Evolutionary conservation across 306 rosid species (phyloP).

Genomic region (Begonia masoniana): DNA sequence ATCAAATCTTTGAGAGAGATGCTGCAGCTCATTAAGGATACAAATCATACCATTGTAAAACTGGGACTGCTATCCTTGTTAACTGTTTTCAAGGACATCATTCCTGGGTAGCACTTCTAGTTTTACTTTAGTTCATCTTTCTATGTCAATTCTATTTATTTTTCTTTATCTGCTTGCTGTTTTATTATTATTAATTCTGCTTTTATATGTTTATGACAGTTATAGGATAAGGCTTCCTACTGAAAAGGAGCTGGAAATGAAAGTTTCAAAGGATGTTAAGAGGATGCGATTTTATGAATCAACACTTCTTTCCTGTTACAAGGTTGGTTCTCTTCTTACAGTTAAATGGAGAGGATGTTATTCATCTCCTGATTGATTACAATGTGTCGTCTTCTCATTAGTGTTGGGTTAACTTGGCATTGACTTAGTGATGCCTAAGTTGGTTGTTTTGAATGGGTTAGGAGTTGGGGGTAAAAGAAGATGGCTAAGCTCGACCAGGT

Average conservation of each 20-base stretch:
- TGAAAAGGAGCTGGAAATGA: constrained; percentile 89
- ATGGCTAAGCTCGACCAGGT: no score
- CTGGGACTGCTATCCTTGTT: constrained; percentile 86
- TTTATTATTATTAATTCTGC: not conserved
- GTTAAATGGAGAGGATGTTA: no score
- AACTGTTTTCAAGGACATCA: constrained; percentile 83
- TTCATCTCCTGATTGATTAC: no score
- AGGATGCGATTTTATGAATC: constrained; percentile 87
- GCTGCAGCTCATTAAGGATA: constrained; percentile 57
- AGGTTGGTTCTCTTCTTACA: constrained; percentile 31
- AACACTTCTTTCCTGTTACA: constrained; percentile 76
- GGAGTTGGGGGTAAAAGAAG: no score
- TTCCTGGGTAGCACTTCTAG: constrained; percentile 61
- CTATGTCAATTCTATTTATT: not conserved
- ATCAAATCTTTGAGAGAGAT: constrained; percentile 72
- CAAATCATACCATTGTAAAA: constrained; percentile 50
- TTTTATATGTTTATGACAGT: constrained; percentile 30
- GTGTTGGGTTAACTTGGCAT: no score
- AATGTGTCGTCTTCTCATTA: no score
- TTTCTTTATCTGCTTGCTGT: constrained; percentile 5
- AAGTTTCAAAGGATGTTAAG: constrained; percentile 78
- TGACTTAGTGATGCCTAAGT: no score
- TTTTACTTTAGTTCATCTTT: constrained; percentile 8
- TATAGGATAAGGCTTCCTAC: constrained; percentile 92
- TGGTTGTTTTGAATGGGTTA: no score